Base-by-base conservation (phyloP, 2,329 filamentous ascomycete genomes). In the Colletotrichum higginsianum region DNA sequence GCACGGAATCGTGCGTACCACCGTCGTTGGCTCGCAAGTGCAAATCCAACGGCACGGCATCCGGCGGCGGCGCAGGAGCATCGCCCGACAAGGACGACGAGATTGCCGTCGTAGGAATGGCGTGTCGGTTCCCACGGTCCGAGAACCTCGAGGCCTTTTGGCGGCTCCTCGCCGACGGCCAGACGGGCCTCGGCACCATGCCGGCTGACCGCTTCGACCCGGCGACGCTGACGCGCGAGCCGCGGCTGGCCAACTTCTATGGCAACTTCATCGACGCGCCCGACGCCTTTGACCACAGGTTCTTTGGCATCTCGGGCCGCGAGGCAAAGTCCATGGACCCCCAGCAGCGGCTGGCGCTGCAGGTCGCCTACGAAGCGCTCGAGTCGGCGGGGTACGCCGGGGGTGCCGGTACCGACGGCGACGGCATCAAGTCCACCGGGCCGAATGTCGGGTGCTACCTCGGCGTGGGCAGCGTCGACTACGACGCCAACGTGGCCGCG, bases 91-190 rank as follows among this genome's bases (percentile, higher is more conserved):
- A 26, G 23, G 23, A 26, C 23, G 23, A 26, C 23, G 23, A 26
- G 21, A 72, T 84, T 61, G 83, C 82, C 8, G 77, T 84, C 11
- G 74, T 85, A 30, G 82, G 83, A 44, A 83, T 80, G 72, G 80
- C 80, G 1, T 84, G 84, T 30, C 78, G 84, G 0, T 82, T 86
- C 16, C 83, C 84, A 3, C 23, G 23, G 23, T 26, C 23, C 23
- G 23, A 26, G 23, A 26, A 26, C 23, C 23, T 26, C 23, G 23
- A 26, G 23, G 3, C 23, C 23, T 26, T 26, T 26, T 26, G 23
- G 23, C 23, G 3, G 23, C 23, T 26, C 23, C 23, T 26, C 23
- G 23, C 23, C 23, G 23, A 26, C 3, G 23, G 23, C 2, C 23
- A 26, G 23, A 26, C 23, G 23, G 23, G 2, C 23, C 23, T 26